Evolutionary conservation across 192 early-diverging fungal species (phyloP).

Genomic region (Entomortierella parvispora): DNA sequence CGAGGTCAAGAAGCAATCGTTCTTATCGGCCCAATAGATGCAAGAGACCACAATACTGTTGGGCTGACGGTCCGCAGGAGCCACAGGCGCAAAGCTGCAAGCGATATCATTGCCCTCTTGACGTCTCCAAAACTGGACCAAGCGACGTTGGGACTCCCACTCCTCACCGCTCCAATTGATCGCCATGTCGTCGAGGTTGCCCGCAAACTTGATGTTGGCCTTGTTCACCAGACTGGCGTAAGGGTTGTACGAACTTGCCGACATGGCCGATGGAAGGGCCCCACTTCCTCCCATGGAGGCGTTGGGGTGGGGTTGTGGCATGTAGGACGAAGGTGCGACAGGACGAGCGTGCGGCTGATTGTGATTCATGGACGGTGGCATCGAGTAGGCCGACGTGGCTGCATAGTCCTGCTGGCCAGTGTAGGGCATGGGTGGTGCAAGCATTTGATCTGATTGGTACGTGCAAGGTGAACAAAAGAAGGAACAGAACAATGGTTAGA

Average conservation of each 20-base stretch:
- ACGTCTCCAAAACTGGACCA: constrained; percentile 79
- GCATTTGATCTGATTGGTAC: constrained; percentile 23
- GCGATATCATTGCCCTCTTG: constrained; percentile 70
- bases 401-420: constrained; percentile 30
- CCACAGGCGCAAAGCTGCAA: constrained; percentile 68
- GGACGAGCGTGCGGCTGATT: constrained; percentile 32
- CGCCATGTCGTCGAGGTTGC: constrained; percentile 74
- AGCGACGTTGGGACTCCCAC: constrained; percentile 67
- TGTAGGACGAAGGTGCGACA: constrained; percentile 41
- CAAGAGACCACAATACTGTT: constrained; percentile 81
- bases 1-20: constrained; percentile 79
- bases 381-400: constrained; percentile 16
- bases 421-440: constrained; percentile 29
- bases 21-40: constrained; percentile 74
- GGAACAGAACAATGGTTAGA: too few relatives aligned
- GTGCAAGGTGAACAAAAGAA: too few relatives aligned
- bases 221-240: constrained; percentile 38
- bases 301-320: constrained; percentile 45
- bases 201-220: constrained; percentile 49
- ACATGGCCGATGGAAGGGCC: constrained; percentile 3
- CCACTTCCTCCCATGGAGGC: constrained; percentile 4
- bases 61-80: constrained; percentile 61
- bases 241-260: constrained; percentile 20
- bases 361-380: constrained; percentile 11
- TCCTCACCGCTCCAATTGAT: constrained; percentile 74